A percentile compares a stretch with the other conserved stretches of the same genome.
Conservation (phyloP, 495 filamentous ascomycete species). For the Trichocladium uniseriatum region DNA sequence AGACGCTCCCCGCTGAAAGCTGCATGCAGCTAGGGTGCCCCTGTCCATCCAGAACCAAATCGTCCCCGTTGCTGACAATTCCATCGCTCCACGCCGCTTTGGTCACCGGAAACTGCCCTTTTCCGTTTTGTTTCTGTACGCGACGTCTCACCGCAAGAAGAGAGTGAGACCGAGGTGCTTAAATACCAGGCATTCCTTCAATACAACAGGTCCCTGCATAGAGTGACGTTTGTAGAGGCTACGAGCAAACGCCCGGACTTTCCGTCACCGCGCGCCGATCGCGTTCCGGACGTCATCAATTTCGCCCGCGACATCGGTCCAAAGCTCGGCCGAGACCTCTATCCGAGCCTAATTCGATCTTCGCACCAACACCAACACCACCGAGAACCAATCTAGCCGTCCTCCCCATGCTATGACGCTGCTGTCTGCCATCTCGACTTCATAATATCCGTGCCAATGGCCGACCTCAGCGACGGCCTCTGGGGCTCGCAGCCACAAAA, state of each 20-base stretch:
- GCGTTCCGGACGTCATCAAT: no score
- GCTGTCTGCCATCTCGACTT: slow-evolving; percentile 1
- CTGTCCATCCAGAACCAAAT: background rate
- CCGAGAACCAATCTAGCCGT: background rate
- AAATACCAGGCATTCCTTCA: no score
- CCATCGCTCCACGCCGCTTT: background rate
- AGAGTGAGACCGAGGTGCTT: no score
- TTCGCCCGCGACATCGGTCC: background rate
- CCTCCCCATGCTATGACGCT: slow-evolving; percentile 20
- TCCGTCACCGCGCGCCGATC: no score
- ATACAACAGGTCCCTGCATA: no score
- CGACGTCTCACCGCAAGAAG: no score
- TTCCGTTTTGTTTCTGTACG: background rate
- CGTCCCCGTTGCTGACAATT: slow-evolving; percentile 12
- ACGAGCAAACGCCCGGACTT: no score
- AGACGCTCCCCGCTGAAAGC: background rate
- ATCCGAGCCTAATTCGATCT: no score
- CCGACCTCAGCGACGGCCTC: slow-evolving; percentile 15
- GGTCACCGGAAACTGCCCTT: background rate
- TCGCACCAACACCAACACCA: no score
- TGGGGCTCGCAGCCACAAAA: slow-evolving; percentile 24
- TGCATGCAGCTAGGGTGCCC: slow-evolving; percentile 11
- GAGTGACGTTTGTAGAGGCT: no score
- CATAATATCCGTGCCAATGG: slow-evolving; percentile 24
- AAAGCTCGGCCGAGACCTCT: no score